A percentile compares a stretch with the other conserved stretches of the same genome.
Evolutionary conservation across 73 alveolate species (phyloP).

Genomic region (Effrenium voratum): DNA sequence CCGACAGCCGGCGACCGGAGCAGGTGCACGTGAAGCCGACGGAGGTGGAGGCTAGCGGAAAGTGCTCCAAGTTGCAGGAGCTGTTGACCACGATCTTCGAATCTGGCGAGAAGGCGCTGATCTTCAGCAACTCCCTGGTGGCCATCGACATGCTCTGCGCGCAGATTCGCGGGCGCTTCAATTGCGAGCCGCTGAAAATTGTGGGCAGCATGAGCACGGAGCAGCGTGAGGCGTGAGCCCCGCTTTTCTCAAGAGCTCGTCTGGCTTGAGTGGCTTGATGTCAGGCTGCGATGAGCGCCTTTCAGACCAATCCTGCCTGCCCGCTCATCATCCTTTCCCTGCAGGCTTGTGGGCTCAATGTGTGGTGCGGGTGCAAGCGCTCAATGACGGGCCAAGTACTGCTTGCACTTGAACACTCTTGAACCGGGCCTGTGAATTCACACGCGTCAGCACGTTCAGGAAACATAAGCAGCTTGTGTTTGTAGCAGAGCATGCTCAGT

Average conservation of each 20-base stretch:
- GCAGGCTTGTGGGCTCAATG: no score
- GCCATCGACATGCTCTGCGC: conserved; percentile 25
- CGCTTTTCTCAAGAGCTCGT: neutral
- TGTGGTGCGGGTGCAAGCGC: no score
- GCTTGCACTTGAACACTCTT: no score
- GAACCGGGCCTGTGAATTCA: no score
- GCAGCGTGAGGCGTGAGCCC: conserved; percentile 9
- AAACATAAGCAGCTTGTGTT: no score
- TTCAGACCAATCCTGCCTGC: neutral
- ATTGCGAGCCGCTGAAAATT: neutral
- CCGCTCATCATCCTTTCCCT: neutral
- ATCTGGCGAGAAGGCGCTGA: conserved; percentile 14
- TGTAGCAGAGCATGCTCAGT: no score
- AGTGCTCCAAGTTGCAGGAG: conserved; percentile 31
- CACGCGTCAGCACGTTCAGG: no score
- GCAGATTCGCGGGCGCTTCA: conserved; percentile 8
- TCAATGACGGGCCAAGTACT: no score
- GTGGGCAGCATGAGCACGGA: neutral
- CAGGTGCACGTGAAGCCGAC: neutral
- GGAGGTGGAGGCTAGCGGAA: conserved; percentile 16
- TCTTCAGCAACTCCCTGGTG: conserved; percentile 11
- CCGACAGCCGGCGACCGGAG: conserved; percentile 15
- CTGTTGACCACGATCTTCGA: conserved; percentile 13
- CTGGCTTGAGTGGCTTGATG: neutral
- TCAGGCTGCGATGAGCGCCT: neutral